Evolutionary conservation across 192 early-diverging fungal genomes (phyloP).

Genomic region (Helicostylum pulchrum): DNA sequence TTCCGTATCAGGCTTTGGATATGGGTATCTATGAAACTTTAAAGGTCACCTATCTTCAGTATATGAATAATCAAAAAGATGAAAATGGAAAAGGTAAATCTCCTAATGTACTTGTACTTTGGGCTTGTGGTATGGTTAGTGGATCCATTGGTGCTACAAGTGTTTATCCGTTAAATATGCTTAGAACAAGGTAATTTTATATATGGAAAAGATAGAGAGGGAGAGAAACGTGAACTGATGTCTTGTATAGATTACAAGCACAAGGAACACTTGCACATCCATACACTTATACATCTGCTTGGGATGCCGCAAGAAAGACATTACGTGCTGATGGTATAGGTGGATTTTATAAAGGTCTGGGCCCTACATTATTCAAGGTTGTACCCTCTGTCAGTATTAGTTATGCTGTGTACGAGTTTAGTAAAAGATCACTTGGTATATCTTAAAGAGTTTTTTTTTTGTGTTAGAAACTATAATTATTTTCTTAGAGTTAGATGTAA

Average conservation of each 20-base stretch:
- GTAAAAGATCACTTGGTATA: conserved; percentile 45
- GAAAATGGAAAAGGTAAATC: conserved; percentile 31
- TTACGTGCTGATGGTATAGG: conserved; percentile 55
- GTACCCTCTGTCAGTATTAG: conserved; percentile 72
- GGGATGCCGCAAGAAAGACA: conserved; percentile 62
- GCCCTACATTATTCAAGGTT: conserved; percentile 72
- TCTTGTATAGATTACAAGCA: conserved; percentile 61
- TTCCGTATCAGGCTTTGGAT: conserved; percentile 76
- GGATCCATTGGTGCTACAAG: conserved; percentile 63
- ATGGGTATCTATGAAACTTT: conserved; percentile 70
- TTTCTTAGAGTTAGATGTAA: too few species aligned
- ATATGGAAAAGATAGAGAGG: too few species aligned
- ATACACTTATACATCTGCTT: conserved; percentile 55
- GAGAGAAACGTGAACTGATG: not conserved
- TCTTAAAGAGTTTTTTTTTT: conserved; percentile 25
- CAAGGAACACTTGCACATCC: conserved; percentile 78
- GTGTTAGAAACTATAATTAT: too few species aligned
- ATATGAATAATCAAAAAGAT: conserved; percentile 31
- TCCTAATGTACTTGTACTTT: conserved; percentile 49
- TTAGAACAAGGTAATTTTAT: conserved; percentile 62
- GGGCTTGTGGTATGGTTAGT: conserved; percentile 65
- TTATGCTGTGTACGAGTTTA: conserved; percentile 68
- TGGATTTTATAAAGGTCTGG: conserved; percentile 77
- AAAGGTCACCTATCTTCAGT: conserved; percentile 55
- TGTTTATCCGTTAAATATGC: conserved; percentile 72